phyloP scores from a whole-genome alignment of 129 eudicot species.

The Helichrysum umbraculigerum region DNA sequence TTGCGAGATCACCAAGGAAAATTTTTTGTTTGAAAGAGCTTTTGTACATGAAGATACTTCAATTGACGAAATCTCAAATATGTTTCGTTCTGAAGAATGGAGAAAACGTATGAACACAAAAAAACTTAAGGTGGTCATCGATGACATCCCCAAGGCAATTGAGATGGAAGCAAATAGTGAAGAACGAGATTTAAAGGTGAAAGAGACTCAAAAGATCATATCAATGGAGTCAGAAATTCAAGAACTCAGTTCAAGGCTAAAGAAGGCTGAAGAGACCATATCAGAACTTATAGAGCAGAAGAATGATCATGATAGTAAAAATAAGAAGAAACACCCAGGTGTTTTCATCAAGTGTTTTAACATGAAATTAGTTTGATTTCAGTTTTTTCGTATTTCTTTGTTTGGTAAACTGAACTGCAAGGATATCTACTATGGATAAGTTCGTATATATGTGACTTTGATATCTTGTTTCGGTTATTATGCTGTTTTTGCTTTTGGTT shows the following conservation, averaged over 20 bases:
- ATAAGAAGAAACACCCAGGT: neutral
- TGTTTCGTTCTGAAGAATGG: neutral
- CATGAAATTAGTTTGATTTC: neutral
- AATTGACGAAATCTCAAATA: neutral
- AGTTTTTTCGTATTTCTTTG: neutral
- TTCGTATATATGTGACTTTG: too few relatives aligned
- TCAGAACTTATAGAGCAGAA: neutral
- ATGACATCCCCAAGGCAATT: neutral
- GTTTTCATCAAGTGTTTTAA: neutral
- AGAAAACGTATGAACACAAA: neutral
- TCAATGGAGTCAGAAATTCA: too few relatives aligned
- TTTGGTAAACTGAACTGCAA: too few relatives aligned
- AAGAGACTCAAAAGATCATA: too few relatives aligned
- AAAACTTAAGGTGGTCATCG: conserved; percentile 7
- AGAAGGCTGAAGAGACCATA: neutral
- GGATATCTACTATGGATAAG: too few relatives aligned
- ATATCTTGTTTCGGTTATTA: too few relatives aligned
- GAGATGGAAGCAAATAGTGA: too few relatives aligned
- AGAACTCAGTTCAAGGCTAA: neutral
- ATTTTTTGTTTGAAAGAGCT: conserved; percentile 1
- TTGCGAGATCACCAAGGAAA: conserved; percentile 6
- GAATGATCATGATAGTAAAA: neutral
- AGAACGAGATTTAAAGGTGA: too few relatives aligned
- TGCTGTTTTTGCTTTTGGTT: too few relatives aligned
- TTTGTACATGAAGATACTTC: neutral